Conservation (phyloP, 2,329 filamentous ascomycete species). For the Aspergillus sp. region DNA sequence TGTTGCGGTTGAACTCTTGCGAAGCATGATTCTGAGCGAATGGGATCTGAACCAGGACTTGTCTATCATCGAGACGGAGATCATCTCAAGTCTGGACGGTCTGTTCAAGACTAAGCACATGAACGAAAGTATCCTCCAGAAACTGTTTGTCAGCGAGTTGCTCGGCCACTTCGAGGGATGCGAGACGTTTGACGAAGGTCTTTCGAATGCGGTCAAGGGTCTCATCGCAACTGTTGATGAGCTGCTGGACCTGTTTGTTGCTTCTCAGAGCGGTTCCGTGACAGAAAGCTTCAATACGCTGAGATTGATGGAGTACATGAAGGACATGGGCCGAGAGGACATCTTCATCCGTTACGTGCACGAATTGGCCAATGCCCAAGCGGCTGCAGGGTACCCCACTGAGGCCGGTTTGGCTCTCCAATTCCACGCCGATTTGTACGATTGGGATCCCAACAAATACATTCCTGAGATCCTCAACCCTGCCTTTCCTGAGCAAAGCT, state of each 20-base stretch:
- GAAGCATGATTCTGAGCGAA: slow-evolving; percentile 97
- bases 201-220: slow-evolving; percentile 69
- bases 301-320: slow-evolving; percentile 89
- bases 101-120: slow-evolving; percentile 85
- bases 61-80: slow-evolving; percentile 85
- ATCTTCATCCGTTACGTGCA: slow-evolving; percentile 96
- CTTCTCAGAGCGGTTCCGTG: slow-evolving; percentile 68
- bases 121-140: slow-evolving; percentile 83
- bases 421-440: slow-evolving; percentile 85
- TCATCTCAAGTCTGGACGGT: slow-evolving; percentile 86
- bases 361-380: slow-evolving; percentile 74
- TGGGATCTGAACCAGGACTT: slow-evolving; percentile 94
- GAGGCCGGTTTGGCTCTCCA: slow-evolving; percentile 85
- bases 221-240: slow-evolving; percentile 82
- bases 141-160: slow-evolving; percentile 83
- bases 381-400: slow-evolving; percentile 66
- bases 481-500: slow-evolving; percentile 70
- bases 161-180: slow-evolving; percentile 71
- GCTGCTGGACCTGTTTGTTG: slow-evolving; percentile 81
- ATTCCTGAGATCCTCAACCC: slow-evolving; percentile 65
- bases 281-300: slow-evolving; percentile 84
- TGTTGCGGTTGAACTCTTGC: slow-evolving; percentile 86
- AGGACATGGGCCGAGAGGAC: slow-evolving; percentile 94
- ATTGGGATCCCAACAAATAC: slow-evolving; percentile 70
- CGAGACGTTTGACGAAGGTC: slow-evolving; percentile 60